Base-by-base conservation (phyloP, 129 eudicot species). In the Erigeron canadensis region DNA sequence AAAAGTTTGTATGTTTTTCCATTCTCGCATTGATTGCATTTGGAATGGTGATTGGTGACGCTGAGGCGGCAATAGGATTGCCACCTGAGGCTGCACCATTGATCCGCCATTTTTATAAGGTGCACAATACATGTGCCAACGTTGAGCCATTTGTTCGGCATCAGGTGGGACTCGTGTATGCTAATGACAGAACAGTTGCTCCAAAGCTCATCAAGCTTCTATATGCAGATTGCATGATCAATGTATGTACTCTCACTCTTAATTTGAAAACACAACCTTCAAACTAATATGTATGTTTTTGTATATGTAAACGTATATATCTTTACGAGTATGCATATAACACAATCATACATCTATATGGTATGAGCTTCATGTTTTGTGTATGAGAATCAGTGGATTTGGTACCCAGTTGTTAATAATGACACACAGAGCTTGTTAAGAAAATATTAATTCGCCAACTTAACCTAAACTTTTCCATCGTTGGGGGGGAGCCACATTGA, bases 181-280 rank as follows among this genome's bases (percentile, higher is more conserved):
- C 40, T 4, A 48, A 67, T 34, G 91, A 92, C 19, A 78, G 63
- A 47, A 78, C 63, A 47, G 77, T 93, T 64, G 81, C 96, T 19
- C 85, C 95, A 45, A 93, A 93, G 76, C 88, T 93, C 59, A 79
- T 89, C 48, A 87, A 90, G 81, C 67, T 93, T 77, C 88, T 93
- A 71, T 93, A 89, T 68, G 80, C 95, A 0, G 98, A 93, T 57
- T 93, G 96, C 91, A 89, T 93, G 91, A 86, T 84, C 73, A 87
- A 80, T 80, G 98, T 87, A 84, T 10, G 95, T 75, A 11, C 53
- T 65, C 11, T 58, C 16, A 44, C 10, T 34, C 60, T 66, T 19
- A 60, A 17, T 18, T n/a, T n/a, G n/a, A n/a, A n/a, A 10, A 58
- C 56, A 21, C 44, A 11, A 16, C 41, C 17, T 10, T 62, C 44